A percentile compares a stretch with the other conserved stretches of the same genome.
phyloP scores from a whole-genome alignment of 2,329 filamentous ascomycete genomes.

The Ramichloridium luteum region DNA sequence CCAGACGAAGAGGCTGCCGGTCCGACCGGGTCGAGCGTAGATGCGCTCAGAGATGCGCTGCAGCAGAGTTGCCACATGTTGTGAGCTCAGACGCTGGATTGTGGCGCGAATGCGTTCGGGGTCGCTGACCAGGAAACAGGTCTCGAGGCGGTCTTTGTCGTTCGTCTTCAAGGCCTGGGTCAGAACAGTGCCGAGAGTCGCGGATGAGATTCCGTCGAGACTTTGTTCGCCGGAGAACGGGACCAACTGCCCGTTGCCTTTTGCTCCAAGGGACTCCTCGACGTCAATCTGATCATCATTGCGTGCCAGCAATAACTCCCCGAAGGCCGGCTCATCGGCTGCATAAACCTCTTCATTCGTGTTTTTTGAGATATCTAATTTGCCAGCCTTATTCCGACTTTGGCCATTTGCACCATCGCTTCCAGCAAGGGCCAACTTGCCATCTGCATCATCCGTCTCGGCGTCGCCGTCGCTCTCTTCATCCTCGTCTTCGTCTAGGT shows the following conservation, averaged over 20 bases:
- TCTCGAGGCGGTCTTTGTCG: slow-evolving; percentile 79
- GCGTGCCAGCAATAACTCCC: slow-evolving; percentile 63
- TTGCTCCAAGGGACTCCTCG: slow-evolving; percentile 39
- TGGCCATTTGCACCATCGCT: slow-evolving; percentile 19
- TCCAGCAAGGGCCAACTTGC: slow-evolving; percentile 15
- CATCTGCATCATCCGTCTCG: slow-evolving; percentile 13
- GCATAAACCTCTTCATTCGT: slow-evolving; percentile 23
- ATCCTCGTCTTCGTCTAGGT: slow-evolving; percentile 15
- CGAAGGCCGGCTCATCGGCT: slow-evolving; percentile 56
- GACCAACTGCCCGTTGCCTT: slow-evolving; percentile 32
- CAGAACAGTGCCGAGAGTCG: slow-evolving; percentile 78
- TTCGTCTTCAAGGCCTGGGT: slow-evolving; percentile 87
- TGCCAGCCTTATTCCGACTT: slow-evolving; percentile 15
- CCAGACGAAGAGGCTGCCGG: slow-evolving; percentile 85
- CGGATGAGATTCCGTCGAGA: slow-evolving; percentile 48
- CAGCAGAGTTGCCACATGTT: slow-evolving; percentile 65
- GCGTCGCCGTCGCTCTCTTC: slow-evolving; percentile 10
- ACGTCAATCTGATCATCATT: slow-evolving; percentile 68
- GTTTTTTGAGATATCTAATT: slow-evolving; percentile 23
- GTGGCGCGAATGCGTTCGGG: slow-evolving; percentile 69
- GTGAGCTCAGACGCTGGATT: slow-evolving; percentile 78
- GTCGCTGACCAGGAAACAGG: slow-evolving; percentile 74
- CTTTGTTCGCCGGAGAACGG: slow-evolving; percentile 33
- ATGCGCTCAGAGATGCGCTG: slow-evolving; percentile 77
- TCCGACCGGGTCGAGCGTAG: slow-evolving; percentile 74